Conservation (phyloP, 108 stramenopile species). For the Cylindrotheca fusiformis region DNA sequence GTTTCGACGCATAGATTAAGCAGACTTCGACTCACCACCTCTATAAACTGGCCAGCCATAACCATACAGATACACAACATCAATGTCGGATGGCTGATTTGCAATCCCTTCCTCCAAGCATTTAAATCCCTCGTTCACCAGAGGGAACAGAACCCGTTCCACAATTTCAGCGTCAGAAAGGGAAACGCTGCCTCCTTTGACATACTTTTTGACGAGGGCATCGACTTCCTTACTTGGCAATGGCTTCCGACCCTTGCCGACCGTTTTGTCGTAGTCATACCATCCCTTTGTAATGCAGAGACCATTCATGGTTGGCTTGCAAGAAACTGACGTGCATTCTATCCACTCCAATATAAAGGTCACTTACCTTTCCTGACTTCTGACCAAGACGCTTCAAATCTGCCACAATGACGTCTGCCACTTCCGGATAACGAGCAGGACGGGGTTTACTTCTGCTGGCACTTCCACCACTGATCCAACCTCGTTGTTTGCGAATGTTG, state of each 20-base stretch:
- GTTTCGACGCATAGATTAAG: not conserved
- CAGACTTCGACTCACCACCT: constrained; percentile 39
- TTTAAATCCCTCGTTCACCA: constrained; percentile 97
- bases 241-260: constrained; percentile 81
- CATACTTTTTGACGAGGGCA: constrained; percentile 49
- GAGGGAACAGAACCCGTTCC: constrained; percentile 74
- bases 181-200: constrained; percentile 21
- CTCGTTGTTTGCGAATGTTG: constrained; percentile 76
- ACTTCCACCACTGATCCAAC: constrained; percentile 33
- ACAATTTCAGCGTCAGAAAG: constrained; percentile 60
- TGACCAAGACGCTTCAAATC: constrained; percentile 88
- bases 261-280: constrained; percentile 80
- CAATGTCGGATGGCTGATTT: constrained; percentile 87
- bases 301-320: too few relatives aligned
- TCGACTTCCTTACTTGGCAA: constrained; percentile 79
- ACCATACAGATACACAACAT: constrained; percentile 93
- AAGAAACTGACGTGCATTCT: too few relatives aligned
- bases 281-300: constrained; percentile 49
- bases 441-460: constrained; percentile 45
- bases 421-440: constrained; percentile 70
- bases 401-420: constrained; percentile 87
- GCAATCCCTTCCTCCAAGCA: constrained; percentile 96
- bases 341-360: too few relatives aligned
- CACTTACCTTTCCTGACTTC: constrained; percentile 68
- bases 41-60: constrained; percentile 93